These are phyloP conservation scores for Globisporangium radiosum DNA, from an alignment of 352 stramenopile species.

Conservation along the genomic window DNA sequence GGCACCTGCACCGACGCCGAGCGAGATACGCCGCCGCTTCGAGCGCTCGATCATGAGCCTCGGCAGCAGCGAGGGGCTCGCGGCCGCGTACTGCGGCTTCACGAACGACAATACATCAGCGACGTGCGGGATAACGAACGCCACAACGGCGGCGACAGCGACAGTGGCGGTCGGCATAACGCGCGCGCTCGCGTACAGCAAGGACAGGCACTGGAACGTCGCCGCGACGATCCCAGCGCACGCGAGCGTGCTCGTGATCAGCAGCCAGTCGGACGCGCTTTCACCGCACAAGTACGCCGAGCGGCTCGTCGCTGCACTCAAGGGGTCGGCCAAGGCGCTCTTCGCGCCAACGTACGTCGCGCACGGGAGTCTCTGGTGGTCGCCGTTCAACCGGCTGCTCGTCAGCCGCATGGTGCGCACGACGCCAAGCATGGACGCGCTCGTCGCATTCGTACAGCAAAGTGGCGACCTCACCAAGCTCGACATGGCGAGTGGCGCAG, in stretches of 20 bases:
- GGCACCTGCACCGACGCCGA: too few species aligned
- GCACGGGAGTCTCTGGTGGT: constrained; percentile 20
- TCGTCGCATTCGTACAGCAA: constrained; percentile 31
- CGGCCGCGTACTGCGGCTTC: too few species aligned
- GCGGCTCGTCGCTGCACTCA: constrained; percentile 22
- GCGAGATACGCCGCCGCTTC: too few species aligned
- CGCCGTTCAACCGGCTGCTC: constrained; percentile 13
- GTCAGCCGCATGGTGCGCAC: background rate
- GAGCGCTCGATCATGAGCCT: too few species aligned
- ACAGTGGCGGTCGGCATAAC: constrained; percentile 1
- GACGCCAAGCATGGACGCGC: constrained; percentile 28
- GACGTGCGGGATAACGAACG: background rate
- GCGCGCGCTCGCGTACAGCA: too few species aligned
- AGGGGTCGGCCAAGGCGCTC: constrained; percentile 30
- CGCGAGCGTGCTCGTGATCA: too few species aligned
- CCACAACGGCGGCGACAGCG: too few species aligned
- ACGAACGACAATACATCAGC: constrained; percentile 12
- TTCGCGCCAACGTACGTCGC: constrained; percentile 35
- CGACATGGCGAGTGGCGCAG: background rate
- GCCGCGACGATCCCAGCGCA: too few species aligned
- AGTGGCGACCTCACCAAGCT: constrained; percentile 20
- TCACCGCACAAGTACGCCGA: too few species aligned
- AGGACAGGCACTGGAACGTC: too few species aligned
- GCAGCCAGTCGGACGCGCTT: too few species aligned
- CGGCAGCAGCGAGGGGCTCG: too few species aligned